phyloP scores from a whole-genome alignment of 371 early-diverging fungal species.

The Mortierella sp. region DNA sequence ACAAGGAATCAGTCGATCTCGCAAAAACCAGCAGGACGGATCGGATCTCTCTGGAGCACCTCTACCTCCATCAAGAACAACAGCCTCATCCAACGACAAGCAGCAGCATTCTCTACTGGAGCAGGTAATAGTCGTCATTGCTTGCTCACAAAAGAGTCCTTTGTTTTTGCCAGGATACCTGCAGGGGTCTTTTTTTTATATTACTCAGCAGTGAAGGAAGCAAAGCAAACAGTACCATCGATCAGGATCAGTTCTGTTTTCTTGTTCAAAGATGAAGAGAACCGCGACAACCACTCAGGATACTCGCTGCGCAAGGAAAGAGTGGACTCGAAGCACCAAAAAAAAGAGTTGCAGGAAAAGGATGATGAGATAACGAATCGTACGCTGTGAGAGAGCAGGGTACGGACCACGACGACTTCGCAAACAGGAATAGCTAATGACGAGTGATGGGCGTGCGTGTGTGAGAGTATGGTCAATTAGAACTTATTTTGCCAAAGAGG shows the following conservation, averaged over 20 bases:
- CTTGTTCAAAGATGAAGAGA: background rate
- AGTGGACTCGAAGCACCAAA: background rate
- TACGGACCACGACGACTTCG: background rate
- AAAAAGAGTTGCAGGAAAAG: background rate
- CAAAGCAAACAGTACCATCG: background rate
- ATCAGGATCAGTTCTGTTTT: background rate
- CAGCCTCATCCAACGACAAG: slow-evolving; percentile 2
- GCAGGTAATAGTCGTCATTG: slow-evolving; percentile 29
- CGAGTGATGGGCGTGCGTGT: background rate
- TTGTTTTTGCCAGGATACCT: too few species aligned
- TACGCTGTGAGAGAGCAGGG: background rate
- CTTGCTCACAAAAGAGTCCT: too few species aligned
- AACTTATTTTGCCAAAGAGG: background rate
- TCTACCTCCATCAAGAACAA: background rate
- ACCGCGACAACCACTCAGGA: background rate
- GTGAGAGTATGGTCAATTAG: background rate
- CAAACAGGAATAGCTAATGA: background rate
- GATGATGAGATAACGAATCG: background rate
- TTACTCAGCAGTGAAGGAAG: background rate
- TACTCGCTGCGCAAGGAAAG: slow-evolving; percentile 7
- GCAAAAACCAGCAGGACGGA: slow-evolving; percentile 5
- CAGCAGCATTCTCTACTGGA: slow-evolving; percentile 36
- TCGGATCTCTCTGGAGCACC: slow-evolving; percentile 11
- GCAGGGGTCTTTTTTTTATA: too few species aligned
- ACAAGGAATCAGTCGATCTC: slow-evolving; percentile 23